Evolutionary conservation across 164 flowering plant species (phyloP).

Genomic region (Piper longum): DNA sequence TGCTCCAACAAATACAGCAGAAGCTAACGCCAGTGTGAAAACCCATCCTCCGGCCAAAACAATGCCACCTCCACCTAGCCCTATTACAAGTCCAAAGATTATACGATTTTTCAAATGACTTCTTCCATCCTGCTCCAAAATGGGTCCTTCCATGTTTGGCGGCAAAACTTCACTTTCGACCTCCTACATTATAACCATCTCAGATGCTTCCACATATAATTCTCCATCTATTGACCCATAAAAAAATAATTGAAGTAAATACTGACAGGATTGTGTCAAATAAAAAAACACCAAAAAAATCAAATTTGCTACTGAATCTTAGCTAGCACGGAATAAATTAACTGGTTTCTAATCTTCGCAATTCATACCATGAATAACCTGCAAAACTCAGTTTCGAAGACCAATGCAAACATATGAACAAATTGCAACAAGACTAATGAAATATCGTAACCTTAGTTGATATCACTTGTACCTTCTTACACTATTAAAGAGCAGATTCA

Average conservation of each 20-base stretch:
- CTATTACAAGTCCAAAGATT: conserved; percentile 70
- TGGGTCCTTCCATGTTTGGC: conserved; percentile 12
- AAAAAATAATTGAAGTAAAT: background rate
- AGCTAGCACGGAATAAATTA: no score
- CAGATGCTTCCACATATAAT: conserved; percentile 9
- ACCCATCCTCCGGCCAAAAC: conserved; percentile 64
- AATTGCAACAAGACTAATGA: no score
- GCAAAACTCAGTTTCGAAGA: no score
- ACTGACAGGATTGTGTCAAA: background rate
- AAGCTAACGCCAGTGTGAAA: conserved; percentile 53
- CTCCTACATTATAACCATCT: conserved; percentile 36
- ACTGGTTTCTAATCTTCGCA: no score
- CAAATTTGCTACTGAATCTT: background rate
- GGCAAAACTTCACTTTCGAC: conserved; percentile 14
- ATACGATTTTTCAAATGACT: conserved; percentile 73
- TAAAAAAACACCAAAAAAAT: background rate
- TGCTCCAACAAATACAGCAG: conserved; percentile 60
- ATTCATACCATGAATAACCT: no score
- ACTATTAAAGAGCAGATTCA: no score
- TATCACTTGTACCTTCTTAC: no score
- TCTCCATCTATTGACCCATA: background rate
- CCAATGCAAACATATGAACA: no score
- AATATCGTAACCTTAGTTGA: no score
- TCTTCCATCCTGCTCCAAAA: conserved; percentile 24
- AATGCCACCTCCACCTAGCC: conserved; percentile 16